Conservation (phyloP, 2,329 filamentous ascomycete species). For the Diaporthe humulicola region DNA sequence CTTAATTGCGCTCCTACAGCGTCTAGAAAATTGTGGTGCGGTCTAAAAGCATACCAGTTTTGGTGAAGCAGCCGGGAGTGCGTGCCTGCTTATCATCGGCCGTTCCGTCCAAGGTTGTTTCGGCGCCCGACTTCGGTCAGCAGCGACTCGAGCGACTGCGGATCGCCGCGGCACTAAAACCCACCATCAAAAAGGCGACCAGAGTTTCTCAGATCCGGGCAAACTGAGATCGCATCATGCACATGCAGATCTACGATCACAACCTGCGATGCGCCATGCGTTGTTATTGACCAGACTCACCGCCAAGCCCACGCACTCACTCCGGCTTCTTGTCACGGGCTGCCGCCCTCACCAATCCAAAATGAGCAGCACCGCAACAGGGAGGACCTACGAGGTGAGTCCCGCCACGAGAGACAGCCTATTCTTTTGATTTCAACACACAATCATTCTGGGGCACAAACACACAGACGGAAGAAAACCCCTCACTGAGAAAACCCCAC, state of each 20-base stretch:
- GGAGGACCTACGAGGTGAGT: constrained; percentile 39
- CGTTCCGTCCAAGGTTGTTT: neutral
- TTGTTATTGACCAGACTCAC: constrained; percentile 5
- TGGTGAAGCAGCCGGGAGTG: neutral
- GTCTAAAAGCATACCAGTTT: neutral
- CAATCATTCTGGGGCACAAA: neutral
- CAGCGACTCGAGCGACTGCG: constrained; percentile 28
- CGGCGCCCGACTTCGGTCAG: constrained; percentile 37
- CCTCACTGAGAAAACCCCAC: neutral
- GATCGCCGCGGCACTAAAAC: constrained; percentile 29
- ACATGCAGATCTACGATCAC: neutral
- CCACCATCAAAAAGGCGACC: neutral
- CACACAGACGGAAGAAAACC: neutral
- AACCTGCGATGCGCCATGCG: constrained; percentile 38
- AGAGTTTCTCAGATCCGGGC: neutral
- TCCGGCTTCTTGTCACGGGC: neutral
- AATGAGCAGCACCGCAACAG: constrained; percentile 34
- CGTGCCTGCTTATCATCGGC: constrained; percentile 14
- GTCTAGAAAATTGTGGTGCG: neutral
- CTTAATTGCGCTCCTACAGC: neutral
- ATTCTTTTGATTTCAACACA: neutral
- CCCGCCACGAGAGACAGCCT: neutral
- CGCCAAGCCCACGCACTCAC: neutral
- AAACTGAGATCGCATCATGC: neutral
- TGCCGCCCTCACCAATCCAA: constrained; percentile 6